phyloP scores from a whole-genome alignment of 768 basidiomycete genomes.

The Rhizopogon rudus region DNA sequence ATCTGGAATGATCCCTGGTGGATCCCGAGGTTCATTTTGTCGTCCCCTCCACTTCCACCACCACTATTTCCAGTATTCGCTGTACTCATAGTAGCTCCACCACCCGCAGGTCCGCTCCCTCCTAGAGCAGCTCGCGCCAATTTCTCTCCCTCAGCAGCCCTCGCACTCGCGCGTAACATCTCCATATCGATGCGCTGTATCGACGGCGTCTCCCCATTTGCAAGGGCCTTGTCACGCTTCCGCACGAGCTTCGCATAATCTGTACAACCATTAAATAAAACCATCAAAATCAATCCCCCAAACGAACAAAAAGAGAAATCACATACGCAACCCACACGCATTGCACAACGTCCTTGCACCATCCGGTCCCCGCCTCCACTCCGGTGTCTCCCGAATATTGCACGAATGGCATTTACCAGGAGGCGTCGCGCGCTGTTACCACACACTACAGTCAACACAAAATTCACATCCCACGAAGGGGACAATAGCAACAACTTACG shows the following conservation, averaged over 20 bases:
- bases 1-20: constrained; percentile 65
- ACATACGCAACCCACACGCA: constrained; percentile 81
- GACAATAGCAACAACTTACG: constrained; percentile 43
- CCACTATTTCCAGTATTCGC: background rate
- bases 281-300: background rate
- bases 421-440: constrained; percentile 69
- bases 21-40: constrained; percentile 26
- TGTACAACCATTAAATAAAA: constrained; percentile 17
- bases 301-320: background rate
- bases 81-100: constrained; percentile 14
- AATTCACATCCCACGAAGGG: constrained; percentile 4
- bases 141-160: constrained; percentile 45
- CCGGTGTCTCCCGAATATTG: constrained; percentile 84
- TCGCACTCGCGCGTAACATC: constrained; percentile 65
- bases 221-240: constrained; percentile 63
- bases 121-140: constrained; percentile 22
- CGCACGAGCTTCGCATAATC: constrained; percentile 84
- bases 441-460: constrained; percentile 14
- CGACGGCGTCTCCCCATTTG: constrained; percentile 40
- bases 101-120: constrained; percentile 9
- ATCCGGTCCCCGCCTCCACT: constrained; percentile 82
- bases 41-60: constrained; percentile 9
- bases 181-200: constrained; percentile 64
- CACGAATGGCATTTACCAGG: constrained; percentile 87
- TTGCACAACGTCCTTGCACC: constrained; percentile 82